Conservation (phyloP, 768 basidiomycete species). For the Xerocomellus intermedius region DNA sequence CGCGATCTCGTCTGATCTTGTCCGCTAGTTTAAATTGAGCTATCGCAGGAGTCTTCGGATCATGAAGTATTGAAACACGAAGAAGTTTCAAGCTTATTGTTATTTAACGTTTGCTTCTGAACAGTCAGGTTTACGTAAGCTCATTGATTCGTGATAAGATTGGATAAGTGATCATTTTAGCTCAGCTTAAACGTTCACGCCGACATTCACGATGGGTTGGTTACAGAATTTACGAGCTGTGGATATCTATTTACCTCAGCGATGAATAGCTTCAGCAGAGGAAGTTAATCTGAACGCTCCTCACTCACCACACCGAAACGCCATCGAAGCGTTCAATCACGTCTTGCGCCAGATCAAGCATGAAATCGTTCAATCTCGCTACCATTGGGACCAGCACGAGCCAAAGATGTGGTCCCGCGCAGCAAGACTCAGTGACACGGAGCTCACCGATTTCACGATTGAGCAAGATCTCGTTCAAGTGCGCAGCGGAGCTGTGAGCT, state of each 20-base stretch:
- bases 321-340: conserved; percentile 62
- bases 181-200: conserved; percentile 3
- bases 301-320: conserved; percentile 58
- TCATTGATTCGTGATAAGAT: conserved; percentile 20
- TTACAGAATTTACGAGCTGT: background rate
- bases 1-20: conserved; percentile 4
- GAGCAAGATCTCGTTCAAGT: conserved; percentile 42
- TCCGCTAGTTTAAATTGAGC: conserved; percentile 6
- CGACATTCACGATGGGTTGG: conserved; percentile 25
- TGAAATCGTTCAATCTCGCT: conserved; percentile 66
- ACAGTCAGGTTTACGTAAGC: conserved; percentile 19
- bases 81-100: conserved; percentile 28
- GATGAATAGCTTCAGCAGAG: conserved; percentile 53
- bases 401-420: conserved; percentile 66
- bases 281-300: conserved; percentile 54
- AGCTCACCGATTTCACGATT: conserved; percentile 53
- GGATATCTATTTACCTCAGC: conserved; percentile 9
- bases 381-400: conserved; percentile 65
- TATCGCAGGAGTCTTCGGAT: conserved; percentile 17
- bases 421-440: conserved; percentile 45
- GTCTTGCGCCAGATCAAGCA: conserved; percentile 56
- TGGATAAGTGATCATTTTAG: background rate
- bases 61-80: conserved; percentile 28
- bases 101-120: conserved; percentile 10
- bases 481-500: conserved; percentile 57